phyloP scores from a whole-genome alignment of 192 early-diverging fungal genomes.

The Chytriomyces confervae region DNA sequence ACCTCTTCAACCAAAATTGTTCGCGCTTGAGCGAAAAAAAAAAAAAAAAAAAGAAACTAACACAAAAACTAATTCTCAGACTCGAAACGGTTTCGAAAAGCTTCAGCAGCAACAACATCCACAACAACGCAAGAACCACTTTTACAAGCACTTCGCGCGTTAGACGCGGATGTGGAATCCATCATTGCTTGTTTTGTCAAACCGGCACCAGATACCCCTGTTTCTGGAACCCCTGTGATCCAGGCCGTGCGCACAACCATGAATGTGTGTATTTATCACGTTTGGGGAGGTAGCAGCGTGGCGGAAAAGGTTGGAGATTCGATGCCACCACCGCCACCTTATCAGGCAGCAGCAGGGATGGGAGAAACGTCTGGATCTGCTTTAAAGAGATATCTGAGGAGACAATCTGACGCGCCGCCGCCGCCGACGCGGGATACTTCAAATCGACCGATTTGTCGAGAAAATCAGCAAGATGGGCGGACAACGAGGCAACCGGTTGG shows the following conservation, averaged over 20 bases:
- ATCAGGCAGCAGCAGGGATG: not conserved
- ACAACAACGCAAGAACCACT: not conserved
- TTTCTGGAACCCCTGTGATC: not conserved
- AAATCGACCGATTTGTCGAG: too few species aligned
- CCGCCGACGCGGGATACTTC: too few species aligned
- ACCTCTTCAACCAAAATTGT: not conserved
- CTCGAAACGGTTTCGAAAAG: not conserved
- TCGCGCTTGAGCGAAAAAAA: not conserved
- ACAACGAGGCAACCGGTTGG: not conserved
- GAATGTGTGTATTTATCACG: not conserved
- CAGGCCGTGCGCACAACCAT: not conserved
- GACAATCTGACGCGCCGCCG: too few species aligned
- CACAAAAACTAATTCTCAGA: not conserved
- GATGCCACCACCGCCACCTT: too few species aligned
- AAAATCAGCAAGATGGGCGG: too few species aligned
- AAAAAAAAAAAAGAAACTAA: not conserved
- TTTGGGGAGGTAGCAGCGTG: too few species aligned
- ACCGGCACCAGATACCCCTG: conserved; percentile 14
- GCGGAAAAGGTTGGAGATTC: too few species aligned
- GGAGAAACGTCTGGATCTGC: not conserved
- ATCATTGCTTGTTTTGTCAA: not conserved
- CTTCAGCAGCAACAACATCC: not conserved
- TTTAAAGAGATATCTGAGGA: not conserved
- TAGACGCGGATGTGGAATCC: conserved; percentile 8
- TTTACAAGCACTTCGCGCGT: not conserved